These are phyloP conservation scores for Penicillium corylophilum DNA, from an alignment of 2,329 filamentous ascomycete genomes.

Conservation along the genomic window DNA sequence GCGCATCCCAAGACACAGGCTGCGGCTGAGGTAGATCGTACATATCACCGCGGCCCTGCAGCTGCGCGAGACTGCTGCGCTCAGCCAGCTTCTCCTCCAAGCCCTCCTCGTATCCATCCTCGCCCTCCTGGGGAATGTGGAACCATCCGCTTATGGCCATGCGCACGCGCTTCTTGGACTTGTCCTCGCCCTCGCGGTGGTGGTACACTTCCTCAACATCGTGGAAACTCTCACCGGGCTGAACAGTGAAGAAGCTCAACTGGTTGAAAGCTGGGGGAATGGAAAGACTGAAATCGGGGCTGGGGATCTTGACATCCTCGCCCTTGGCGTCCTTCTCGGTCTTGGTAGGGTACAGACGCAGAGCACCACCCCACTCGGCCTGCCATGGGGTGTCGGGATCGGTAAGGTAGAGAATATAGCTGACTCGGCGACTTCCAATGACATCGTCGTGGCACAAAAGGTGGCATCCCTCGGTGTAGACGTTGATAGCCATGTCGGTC, in stretches of 20 bases:
- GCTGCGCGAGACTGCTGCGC: constrained; percentile 86
- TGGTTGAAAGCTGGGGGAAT: constrained; percentile 98
- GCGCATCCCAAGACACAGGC: constrained; percentile 45
- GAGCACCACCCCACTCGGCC: constrained; percentile 85
- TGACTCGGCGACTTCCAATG: constrained; percentile 92
- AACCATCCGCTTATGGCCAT: constrained; percentile 99
- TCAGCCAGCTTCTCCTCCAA: constrained; percentile 84
- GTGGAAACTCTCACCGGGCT: constrained; percentile 98
- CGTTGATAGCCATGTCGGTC: constrained; percentile 99
- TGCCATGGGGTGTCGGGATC: constrained; percentile 91
- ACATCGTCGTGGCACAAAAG: constrained; percentile 97
- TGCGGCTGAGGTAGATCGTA: constrained; percentile 76
- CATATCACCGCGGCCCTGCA: constrained; percentile 86
- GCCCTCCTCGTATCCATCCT: constrained; percentile 86
- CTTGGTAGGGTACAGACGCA: constrained; percentile 77
- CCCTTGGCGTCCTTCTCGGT: constrained; percentile 67
- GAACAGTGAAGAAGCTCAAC: constrained; percentile 95
- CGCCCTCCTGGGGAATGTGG: constrained; percentile 92
- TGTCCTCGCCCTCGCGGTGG: constrained; percentile 58
- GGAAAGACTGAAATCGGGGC: constrained; percentile 72
- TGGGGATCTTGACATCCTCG: constrained; percentile 74
- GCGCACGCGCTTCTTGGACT: constrained; percentile 64
- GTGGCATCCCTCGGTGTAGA: constrained; percentile 95
- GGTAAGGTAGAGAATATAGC: constrained; percentile 94
- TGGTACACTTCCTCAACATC: constrained; percentile 98